Percentiles rank a stretch among this genome's conserved stretches.
phyloP scores from a whole-genome alignment of 306 rosid genomes.

The Coriaria nepalensis region DNA sequence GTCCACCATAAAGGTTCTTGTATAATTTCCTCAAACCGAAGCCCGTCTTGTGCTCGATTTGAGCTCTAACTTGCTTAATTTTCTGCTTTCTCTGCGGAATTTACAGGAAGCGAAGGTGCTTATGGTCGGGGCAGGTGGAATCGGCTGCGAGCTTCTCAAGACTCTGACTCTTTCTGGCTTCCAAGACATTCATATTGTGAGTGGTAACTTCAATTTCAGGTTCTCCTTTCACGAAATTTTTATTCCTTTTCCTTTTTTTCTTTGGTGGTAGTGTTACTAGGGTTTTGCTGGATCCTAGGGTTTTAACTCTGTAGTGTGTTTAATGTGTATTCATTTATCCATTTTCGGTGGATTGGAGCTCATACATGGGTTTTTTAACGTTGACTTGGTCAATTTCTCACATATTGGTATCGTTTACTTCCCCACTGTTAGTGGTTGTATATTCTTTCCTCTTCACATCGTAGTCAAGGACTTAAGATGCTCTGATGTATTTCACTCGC shows the following conservation, averaged over 20 bases:
- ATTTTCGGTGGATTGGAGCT: too few relatives aligned
- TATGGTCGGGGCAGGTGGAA: constrained; percentile 99
- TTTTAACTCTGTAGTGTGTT: background rate
- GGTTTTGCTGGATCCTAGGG: constrained; percentile 25
- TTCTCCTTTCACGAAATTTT: background rate
- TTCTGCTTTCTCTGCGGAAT: background rate
- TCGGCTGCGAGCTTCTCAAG: constrained; percentile 95
- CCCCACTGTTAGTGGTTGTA: too few relatives aligned
- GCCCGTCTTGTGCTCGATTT: constrained; percentile 2
- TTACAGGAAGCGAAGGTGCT: constrained; percentile 77
- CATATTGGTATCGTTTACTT: too few relatives aligned
- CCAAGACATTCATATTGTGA: constrained; percentile 84
- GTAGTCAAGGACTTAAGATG: too few relatives aligned
- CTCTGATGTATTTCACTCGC: too few relatives aligned
- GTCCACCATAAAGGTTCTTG: constrained; percentile 41
- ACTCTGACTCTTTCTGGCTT: constrained; percentile 95
- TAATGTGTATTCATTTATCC: too few relatives aligned
- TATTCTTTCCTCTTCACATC: too few relatives aligned
- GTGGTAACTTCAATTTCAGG: constrained; percentile 2
- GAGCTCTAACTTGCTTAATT: background rate
- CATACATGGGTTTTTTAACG: too few relatives aligned
- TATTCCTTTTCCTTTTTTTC: background rate
- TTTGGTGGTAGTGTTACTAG: constrained; percentile 1
- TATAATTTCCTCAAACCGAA: background rate
- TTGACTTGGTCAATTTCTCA: too few relatives aligned